phyloP scores from a whole-genome alignment of 768 basidiomycete genomes.

The Lactarius evosmus region DNA sequence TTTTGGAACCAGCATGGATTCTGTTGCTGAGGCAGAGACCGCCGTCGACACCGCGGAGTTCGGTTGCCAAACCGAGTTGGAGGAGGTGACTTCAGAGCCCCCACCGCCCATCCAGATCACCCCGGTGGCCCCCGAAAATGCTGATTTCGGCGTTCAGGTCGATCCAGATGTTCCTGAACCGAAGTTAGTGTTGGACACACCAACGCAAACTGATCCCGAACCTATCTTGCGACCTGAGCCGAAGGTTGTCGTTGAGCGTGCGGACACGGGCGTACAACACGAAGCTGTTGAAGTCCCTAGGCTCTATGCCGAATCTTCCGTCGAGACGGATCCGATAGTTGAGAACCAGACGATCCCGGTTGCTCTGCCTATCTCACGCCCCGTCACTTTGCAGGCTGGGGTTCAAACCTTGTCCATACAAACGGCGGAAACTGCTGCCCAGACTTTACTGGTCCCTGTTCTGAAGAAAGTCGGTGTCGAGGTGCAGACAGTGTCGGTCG shows the following conservation, averaged over 20 bases:
- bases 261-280: constrained; percentile 53
- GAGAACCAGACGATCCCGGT: constrained; percentile 26
- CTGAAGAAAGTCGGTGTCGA: constrained; percentile 25
- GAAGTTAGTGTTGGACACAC: constrained; percentile 29
- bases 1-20: constrained; percentile 48
- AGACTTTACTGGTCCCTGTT: constrained; percentile 30
- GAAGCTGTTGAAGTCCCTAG: constrained; percentile 35
- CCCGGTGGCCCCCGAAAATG: constrained; percentile 31
- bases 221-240: constrained; percentile 14
- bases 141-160: constrained; percentile 37
- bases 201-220: constrained; percentile 36
- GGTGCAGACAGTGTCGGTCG: constrained; percentile 23
- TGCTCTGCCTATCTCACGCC: constrained; percentile 11
- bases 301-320: constrained; percentile 23
- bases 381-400: constrained; percentile 30
- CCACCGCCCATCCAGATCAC: constrained; percentile 33
- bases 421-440: constrained; percentile 37
- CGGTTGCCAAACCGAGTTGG: constrained; percentile 63
- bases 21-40: constrained; percentile 39
- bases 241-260: constrained; percentile 30
- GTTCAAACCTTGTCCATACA: constrained; percentile 39
- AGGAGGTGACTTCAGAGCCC: constrained; percentile 34
- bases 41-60: constrained; percentile 53
- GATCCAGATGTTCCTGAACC: constrained; percentile 28
- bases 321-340: constrained; percentile 30